Percentiles rank a stretch among this genome's conserved stretches.
phyloP scores from a whole-genome alignment of 768 basidiomycete genomes.

The Macrolepiota dolichaula region DNA sequence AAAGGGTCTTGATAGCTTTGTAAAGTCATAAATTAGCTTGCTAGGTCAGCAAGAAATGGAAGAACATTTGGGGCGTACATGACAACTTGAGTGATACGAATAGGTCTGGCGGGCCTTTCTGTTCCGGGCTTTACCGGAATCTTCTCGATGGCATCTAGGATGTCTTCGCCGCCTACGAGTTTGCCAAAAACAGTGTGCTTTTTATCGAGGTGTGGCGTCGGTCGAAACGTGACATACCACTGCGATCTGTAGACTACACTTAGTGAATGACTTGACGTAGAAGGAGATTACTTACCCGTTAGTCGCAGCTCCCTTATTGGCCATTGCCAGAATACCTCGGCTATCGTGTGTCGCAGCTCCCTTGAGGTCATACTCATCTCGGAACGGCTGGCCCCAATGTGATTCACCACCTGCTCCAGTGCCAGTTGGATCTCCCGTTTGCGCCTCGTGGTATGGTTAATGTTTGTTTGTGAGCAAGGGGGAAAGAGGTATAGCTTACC shows the following conservation, averaged over 20 bases:
- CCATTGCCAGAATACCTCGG: conserved; percentile 89
- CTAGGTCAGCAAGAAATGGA: not conserved
- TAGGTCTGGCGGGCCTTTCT: conserved; percentile 81
- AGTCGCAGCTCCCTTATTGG: conserved; percentile 88
- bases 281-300: conserved; percentile 57
- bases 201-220: conserved; percentile 82
- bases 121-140: conserved; percentile 80
- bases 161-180: conserved; percentile 92
- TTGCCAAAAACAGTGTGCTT: conserved; percentile 98
- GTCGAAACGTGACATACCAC: conserved; percentile 88
- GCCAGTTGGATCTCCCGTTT: conserved; percentile 96
- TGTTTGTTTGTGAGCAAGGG: not conserved
- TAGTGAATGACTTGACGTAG: not conserved
- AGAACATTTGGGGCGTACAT: conserved; percentile 53
- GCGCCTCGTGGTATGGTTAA: conserved; percentile 53
- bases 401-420: conserved; percentile 93
- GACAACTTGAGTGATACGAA: conserved; percentile 80
- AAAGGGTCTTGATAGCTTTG: conserved; percentile 91
- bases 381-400: conserved; percentile 93
- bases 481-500: conserved; percentile 44
- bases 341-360: conserved; percentile 85
- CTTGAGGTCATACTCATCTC: conserved; percentile 89
- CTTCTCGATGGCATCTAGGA: conserved; percentile 80
- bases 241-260: conserved; percentile 58
- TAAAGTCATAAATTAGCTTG: not conserved